These are phyloP conservation scores for Dendrothele bispora DNA, from an alignment of 768 basidiomycete genomes.

Conservation along the genomic window DNA sequence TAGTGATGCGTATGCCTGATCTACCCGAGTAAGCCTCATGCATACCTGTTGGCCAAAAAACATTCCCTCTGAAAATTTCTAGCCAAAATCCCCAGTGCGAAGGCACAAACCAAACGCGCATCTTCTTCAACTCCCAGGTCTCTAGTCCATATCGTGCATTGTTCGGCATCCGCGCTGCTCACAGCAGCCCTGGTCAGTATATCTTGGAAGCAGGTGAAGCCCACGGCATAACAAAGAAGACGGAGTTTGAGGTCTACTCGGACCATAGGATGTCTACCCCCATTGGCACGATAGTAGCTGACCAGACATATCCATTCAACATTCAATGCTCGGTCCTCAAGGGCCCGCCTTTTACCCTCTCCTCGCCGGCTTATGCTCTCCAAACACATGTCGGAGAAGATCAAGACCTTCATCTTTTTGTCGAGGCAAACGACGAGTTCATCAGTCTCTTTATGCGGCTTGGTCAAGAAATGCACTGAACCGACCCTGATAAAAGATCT, in stretches of 20 bases:
- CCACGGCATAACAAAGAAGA: conserved; percentile 21
- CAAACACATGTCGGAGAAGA: neutral
- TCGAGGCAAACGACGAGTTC: neutral
- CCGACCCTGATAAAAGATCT: neutral
- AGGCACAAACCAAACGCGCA: conserved; percentile 18
- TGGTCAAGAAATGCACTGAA: neutral
- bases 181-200: conserved; percentile 4
- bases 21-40: conserved; percentile 6
- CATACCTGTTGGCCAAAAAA: neutral
- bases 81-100: conserved; percentile 30
- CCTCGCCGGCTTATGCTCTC: neutral
- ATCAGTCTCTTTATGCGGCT: neutral
- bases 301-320: neutral
- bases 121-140: conserved; percentile 21
- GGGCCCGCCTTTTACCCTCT: neutral
- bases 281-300: neutral
- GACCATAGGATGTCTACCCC: neutral
- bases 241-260: conserved; percentile 19
- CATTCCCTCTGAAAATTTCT: neutral
- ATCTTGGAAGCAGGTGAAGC: conserved; percentile 22
- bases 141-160: conserved; percentile 9
- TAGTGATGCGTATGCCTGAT: conserved; percentile 16
- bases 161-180: neutral
- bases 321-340: neutral
- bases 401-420: neutral